Conservation (phyloP, 306 rosid genomes). For the Glycyrrhiza uralensis region DNA sequence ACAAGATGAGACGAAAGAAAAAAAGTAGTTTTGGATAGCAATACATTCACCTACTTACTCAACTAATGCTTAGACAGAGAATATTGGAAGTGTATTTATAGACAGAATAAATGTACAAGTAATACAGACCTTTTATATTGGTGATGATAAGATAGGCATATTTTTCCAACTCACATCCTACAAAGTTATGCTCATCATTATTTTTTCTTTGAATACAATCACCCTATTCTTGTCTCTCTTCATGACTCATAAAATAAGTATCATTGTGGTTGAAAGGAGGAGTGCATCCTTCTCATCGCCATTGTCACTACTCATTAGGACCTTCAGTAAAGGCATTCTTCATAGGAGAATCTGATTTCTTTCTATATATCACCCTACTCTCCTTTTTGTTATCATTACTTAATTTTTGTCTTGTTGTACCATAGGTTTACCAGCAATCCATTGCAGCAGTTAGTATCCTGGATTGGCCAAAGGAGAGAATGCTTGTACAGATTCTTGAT, state of each 20-base stretch:
- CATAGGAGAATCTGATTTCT: background rate
- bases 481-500: constrained; percentile 93
- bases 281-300: constrained; percentile 35
- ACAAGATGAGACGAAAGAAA: background rate
- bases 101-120: background rate
- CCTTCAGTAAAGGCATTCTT: background rate
- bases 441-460: constrained; percentile 86
- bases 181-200: background rate
- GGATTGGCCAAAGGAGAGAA: constrained; percentile 97
- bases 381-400: constrained; percentile 17
- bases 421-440: constrained; percentile 95
- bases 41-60: background rate
- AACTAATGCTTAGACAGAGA: background rate
- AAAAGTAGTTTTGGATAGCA: constrained; percentile 2
- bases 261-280: constrained; percentile 32
- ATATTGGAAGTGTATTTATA: background rate
- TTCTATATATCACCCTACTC: background rate
- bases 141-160: background rate
- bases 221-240: constrained; percentile 54
- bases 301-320: background rate
- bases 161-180: background rate
- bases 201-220: constrained; percentile 60
- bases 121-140: background rate
- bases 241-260: constrained; percentile 32
- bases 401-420: constrained; percentile 18